phyloP scores from a whole-genome alignment of 148 eudicot species.

The Vaccinium corymbosum region DNA sequence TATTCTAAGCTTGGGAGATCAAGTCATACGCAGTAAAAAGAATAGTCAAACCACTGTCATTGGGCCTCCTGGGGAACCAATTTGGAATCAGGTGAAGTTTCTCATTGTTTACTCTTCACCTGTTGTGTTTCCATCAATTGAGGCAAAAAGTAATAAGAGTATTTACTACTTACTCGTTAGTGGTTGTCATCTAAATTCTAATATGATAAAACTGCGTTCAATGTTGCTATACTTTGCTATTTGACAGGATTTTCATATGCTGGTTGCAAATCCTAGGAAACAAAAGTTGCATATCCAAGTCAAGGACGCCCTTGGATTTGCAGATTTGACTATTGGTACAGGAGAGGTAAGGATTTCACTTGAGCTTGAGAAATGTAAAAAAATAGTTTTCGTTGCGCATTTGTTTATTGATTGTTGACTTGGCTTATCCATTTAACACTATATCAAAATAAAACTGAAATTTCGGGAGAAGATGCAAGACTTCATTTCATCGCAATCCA shows the following conservation, averaged over 20 bases:
- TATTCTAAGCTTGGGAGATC: slow-evolving; percentile 78
- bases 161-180: background rate
- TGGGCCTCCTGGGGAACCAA: slow-evolving; percentile 96
- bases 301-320: slow-evolving; percentile 79
- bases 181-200: background rate
- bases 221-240: slow-evolving; percentile 1
- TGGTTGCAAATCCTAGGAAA: slow-evolving; percentile 73
- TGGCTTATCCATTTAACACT: background rate
- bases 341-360: slow-evolving; percentile 57
- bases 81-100: slow-evolving; percentile 90
- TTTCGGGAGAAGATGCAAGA: background rate
- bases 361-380: background rate
- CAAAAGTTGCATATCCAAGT: slow-evolving; percentile 71
- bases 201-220: background rate
- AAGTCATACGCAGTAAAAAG: slow-evolving; percentile 82
- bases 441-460: slow-evolving; percentile 6
- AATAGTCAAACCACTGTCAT: slow-evolving; percentile 96
- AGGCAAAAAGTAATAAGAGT: background rate
- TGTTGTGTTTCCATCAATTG: background rate
- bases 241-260: slow-evolving; percentile 80
- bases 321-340: slow-evolving; percentile 59
- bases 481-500: background rate
- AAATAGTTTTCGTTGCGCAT: background rate
- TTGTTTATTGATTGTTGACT: background rate
- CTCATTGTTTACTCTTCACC: background rate